A percentile compares a stretch with the other conserved stretches of the same genome.
Evolutionary conservation across 2,329 filamentous ascomycete species (phyloP).

Genomic region (Hymenoscyphus fructigenus): DNA sequence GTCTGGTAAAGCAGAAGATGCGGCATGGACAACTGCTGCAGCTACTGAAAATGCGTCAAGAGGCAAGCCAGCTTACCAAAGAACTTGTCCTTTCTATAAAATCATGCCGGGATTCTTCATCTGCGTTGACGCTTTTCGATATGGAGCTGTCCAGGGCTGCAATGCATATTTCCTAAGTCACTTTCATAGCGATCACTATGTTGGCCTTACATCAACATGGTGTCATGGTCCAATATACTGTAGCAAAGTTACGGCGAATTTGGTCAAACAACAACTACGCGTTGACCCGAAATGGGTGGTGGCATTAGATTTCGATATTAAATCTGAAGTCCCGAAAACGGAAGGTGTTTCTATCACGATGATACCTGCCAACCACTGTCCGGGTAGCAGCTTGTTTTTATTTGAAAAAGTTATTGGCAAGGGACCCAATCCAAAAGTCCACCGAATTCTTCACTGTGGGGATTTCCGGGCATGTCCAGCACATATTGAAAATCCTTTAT

Average conservation of each 20-base stretch:
- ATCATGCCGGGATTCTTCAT: constrained; percentile 92
- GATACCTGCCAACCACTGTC: constrained; percentile 96
- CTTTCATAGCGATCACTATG: constrained; percentile 97
- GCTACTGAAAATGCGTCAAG: constrained; percentile 74
- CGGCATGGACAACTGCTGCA: constrained; percentile 85
- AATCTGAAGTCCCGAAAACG: constrained; percentile 75
- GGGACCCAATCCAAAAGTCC: constrained; percentile 58
- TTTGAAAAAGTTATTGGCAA: constrained; percentile 77
- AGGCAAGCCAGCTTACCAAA: constrained; percentile 81
- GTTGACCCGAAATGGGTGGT: constrained; percentile 86
- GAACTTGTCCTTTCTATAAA: constrained; percentile 98
- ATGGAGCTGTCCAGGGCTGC: constrained; percentile 88
- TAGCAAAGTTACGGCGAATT: constrained; percentile 85
- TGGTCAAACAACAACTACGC: constrained; percentile 81
- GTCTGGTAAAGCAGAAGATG: constrained; percentile 86
- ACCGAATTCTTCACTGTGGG: constrained; percentile 89
- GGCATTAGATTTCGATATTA: constrained; percentile 80
- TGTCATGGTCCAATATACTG: constrained; percentile 94
- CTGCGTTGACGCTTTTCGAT: constrained; percentile 93
- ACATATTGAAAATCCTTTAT: constrained; percentile 77
- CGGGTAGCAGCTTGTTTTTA: constrained; percentile 88
- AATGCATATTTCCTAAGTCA: constrained; percentile 96
- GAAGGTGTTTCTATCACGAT: constrained; percentile 85
- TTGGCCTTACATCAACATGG: constrained; percentile 87
- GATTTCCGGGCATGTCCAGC: constrained; percentile 90